Evolutionary conservation across 2,329 filamentous ascomycete species (phyloP).

Genomic region (Chaetomiaceae sp.): DNA sequence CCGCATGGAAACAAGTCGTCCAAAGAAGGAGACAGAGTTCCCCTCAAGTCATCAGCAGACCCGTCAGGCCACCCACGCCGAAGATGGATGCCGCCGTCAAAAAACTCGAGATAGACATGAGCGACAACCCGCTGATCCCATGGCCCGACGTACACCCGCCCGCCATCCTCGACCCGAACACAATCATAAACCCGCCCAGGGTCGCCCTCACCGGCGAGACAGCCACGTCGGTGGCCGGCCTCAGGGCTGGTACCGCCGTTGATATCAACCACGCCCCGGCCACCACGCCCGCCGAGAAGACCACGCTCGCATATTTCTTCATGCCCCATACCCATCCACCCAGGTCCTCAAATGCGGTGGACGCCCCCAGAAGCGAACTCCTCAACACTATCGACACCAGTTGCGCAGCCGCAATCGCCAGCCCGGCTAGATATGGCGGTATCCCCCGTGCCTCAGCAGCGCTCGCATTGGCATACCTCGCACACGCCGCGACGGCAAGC

Average conservation of each 20-base stretch:
- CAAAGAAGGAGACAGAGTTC: too few species aligned
- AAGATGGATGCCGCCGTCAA: conserved; percentile 56
- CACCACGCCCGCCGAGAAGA: conserved; percentile 48
- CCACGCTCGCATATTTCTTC: conserved; percentile 34
- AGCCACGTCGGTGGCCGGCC: conserved; percentile 21
- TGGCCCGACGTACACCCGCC: conserved; percentile 65
- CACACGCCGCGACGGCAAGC: conserved; percentile 35
- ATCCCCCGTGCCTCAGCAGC: conserved; percentile 31
- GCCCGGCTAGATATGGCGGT: conserved; percentile 47
- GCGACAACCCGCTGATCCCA: conserved; percentile 60
- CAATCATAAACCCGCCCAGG: conserved; percentile 51
- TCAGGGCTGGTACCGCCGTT: conserved; percentile 29
- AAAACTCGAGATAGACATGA: conserved; percentile 56
- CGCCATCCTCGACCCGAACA: conserved; percentile 54
- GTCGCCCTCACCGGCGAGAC: conserved; percentile 37
- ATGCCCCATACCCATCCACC: conserved; percentile 44
- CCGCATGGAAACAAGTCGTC: too few species aligned
- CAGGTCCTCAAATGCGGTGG: conserved; percentile 54
- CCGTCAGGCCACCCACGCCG: conserved; percentile 15
- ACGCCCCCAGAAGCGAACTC: conserved; percentile 52
- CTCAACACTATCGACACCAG: conserved; percentile 48
- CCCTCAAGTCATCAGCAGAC: conserved; percentile 15
- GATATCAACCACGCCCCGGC: conserved; percentile 39
- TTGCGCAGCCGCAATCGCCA: conserved; percentile 54
- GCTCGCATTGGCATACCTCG: conserved; percentile 26